These are phyloP conservation scores for Solanum lignicaule DNA, from an alignment of 257 asterid genomes.

Conservation along the genomic window DNA sequence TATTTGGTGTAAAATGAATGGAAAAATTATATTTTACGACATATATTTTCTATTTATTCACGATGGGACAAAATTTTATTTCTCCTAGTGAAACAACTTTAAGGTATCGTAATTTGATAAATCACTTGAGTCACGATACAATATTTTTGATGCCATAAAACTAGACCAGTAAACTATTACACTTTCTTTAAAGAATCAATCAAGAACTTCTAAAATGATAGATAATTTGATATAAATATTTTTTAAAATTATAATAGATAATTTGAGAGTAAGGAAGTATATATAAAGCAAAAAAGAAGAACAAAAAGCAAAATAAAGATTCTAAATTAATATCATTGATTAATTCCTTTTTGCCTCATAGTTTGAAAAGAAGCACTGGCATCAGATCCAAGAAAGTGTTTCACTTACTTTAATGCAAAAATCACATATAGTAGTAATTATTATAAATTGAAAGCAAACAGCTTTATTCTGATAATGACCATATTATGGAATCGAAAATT, in stretches of 20 bases:
- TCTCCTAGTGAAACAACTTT: not conserved
- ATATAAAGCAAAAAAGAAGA: not conserved
- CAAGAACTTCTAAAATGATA: not conserved
- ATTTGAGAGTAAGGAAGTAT: not conserved
- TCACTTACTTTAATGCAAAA: slow-evolving; percentile 77
- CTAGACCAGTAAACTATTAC: not conserved
- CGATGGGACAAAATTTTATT: rapidly evolving
- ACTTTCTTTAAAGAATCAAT: not conserved
- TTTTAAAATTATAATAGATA: not conserved
- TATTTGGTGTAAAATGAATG: not conserved
- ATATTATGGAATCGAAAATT: not conserved
- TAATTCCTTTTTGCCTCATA: not conserved
- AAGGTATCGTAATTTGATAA: too few relatives aligned
- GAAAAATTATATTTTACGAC: too few relatives aligned
- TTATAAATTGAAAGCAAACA: not conserved
- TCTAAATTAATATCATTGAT: not conserved
- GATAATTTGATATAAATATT: too few relatives aligned
- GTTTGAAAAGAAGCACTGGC: not conserved
- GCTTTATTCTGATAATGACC: not conserved
- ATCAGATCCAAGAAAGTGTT: slow-evolving; percentile 52
- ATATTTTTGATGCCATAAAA: not conserved
- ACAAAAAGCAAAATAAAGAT: not conserved
- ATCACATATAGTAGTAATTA: slow-evolving; percentile 8
- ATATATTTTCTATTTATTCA: too few relatives aligned
- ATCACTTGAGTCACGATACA: not conserved